phyloP scores from a whole-genome alignment of 2,329 filamentous ascomycete genomes.

The Nakataea oryzae region DNA sequence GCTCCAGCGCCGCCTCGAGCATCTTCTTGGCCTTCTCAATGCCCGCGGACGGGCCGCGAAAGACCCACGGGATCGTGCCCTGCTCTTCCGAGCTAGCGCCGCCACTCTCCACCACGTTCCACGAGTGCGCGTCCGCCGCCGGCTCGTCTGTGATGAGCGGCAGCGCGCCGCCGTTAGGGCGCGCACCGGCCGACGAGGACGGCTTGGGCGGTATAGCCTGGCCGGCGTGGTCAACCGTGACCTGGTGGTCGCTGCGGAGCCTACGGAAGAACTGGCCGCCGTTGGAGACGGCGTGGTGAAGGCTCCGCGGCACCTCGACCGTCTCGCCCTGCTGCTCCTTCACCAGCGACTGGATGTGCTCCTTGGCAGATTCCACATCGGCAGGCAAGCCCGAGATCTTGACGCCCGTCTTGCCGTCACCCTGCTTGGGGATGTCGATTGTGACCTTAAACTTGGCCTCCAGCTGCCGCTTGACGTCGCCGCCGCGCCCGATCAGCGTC shows the following conservation, averaged over 20 bases:
- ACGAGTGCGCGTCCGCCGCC: constrained; percentile 61
- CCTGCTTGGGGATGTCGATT: constrained; percentile 86
- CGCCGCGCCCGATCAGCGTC: constrained; percentile 81
- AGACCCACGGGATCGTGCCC: constrained; percentile 79
- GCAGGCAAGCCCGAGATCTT: constrained; percentile 73
- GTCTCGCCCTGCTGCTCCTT: constrained; percentile 86
- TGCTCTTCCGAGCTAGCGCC: constrained; percentile 31
- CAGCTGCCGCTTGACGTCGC: constrained; percentile 74
- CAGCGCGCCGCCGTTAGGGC: constrained; percentile 52
- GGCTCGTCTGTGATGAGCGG: constrained; percentile 77
- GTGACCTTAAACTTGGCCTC: constrained; percentile 80
- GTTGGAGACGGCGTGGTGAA: constrained; percentile 79
- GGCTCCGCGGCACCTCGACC: constrained; percentile 67
- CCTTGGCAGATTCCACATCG: constrained; percentile 77
- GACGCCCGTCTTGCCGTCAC: constrained; percentile 71
- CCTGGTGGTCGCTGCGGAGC: constrained; percentile 73
- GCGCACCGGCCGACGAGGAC: constrained; percentile 34
- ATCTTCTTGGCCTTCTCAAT: constrained; percentile 71
- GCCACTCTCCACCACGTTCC: constrained; percentile 62
- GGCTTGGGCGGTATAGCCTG: constrained; percentile 65
- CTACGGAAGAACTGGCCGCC: constrained; percentile 90
- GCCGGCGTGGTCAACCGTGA: constrained; percentile 86
- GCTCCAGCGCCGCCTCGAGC: constrained; percentile 62
- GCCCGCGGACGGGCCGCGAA: constrained; percentile 68
- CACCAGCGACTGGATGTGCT: constrained; percentile 66